phyloP scores from a whole-genome alignment of 352 stramenopile genomes.

The Phytophthora parvispora region DNA sequence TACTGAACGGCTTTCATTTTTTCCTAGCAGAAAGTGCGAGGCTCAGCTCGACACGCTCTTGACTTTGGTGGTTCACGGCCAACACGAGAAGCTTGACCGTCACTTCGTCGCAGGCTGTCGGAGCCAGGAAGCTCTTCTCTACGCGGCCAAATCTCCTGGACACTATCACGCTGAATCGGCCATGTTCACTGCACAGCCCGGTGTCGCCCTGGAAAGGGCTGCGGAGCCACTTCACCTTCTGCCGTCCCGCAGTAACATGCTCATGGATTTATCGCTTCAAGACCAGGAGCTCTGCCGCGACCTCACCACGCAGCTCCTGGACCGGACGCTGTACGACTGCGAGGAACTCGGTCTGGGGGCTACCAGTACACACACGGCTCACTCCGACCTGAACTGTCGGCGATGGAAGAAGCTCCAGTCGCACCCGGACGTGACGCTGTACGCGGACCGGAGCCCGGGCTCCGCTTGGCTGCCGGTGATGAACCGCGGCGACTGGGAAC shows the following conservation, averaged over 20 bases:
- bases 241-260: background rate
- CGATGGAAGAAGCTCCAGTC: conserved; percentile 40
- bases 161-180: background rate
- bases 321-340: conserved; percentile 33
- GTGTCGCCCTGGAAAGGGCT: background rate
- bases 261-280: conserved; percentile 24
- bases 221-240: conserved; percentile 4
- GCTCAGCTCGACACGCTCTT: background rate
- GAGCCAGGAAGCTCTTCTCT: conserved; percentile 13
- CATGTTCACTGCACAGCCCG: background rate
- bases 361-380: conserved; percentile 10
- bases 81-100: background rate
- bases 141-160: conserved; percentile 1
- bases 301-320: conserved; percentile 33
- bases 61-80: background rate
- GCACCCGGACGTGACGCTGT: conserved; percentile 29
- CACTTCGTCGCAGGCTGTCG: too few relatives aligned
- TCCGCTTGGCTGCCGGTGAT: conserved; percentile 27
- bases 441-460: conserved; percentile 22
- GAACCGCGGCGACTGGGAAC: conserved; percentile 30
- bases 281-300: conserved; percentile 31
- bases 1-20: background rate
- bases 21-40: background rate
- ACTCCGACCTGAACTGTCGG: conserved; percentile 15
- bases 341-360: conserved; percentile 31